Base-by-base conservation (phyloP, 1,284 basidiomycete genomes). In the Irpex sp. region DNA sequence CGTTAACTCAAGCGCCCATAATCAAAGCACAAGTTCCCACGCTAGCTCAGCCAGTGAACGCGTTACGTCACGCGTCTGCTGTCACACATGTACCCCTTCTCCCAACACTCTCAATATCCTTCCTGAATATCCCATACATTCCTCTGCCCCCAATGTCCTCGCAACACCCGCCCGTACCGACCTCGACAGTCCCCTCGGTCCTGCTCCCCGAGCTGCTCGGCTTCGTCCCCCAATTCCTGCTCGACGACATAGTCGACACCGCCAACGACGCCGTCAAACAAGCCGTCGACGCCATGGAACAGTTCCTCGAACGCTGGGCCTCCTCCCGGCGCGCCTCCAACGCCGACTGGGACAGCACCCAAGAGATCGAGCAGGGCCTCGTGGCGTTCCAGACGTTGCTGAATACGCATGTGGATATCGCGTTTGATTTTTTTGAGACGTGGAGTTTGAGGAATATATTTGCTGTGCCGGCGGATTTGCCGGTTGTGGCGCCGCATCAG, bases 361-460 rank as follows among this genome's bases (percentile, higher is more conserved):
- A 88, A 63, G 89, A 92, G 64, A 79, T 89, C 36, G 89, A 89
- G 66, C 86, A 88, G 72, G 89, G 89, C 4, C 76, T 92, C 1
- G 88, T 91, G 55, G 82, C 89, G 37, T 92, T 92, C 69, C 88
- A 91, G 70, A 92, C 90, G 0, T 79, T 92, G 47, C 79, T 92
- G 21, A 89, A 92, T 69, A 85, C 86, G 59, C 90, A 92, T 67
- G 89, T 88, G 51, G 90, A 92, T 70, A 81, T 91, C 58, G 90
- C 90, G 1, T 91, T 92, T 65, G 90, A 92, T 73, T 89, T 89
- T 72, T 89, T 92, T 68, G 91, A 92, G 75, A 85, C 85, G 0
- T 92, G 91, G 90, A 86, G 85, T 7, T 72, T 91, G 70, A 79
- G 91, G 37, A 92, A 92, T 72, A 90, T 92, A 64, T 92, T 92